Evolutionary conservation across 1,284 basidiomycete genomes (phyloP).

Genomic region (Blastosporella zonata): DNA sequence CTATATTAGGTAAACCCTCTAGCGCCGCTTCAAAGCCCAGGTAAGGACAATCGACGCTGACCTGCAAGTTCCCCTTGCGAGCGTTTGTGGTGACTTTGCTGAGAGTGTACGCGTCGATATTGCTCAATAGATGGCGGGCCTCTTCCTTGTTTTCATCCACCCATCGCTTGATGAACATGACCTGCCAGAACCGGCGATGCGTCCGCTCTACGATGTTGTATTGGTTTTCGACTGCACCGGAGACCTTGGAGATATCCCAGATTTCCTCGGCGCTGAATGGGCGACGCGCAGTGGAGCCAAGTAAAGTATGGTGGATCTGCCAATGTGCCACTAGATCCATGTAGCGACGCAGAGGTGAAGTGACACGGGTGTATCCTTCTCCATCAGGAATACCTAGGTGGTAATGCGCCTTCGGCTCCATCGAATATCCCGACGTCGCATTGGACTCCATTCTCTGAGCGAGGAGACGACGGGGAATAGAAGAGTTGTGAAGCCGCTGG

Average conservation of each 20-base stretch:
- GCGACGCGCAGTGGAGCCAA: slow-evolving; percentile 34
- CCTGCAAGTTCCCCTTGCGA: background rate
- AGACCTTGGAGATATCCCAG: slow-evolving; percentile 30
- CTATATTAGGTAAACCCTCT: background rate
- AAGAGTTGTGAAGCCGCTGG: slow-evolving; percentile 40
- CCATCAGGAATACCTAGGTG: slow-evolving; percentile 65
- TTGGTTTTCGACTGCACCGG: slow-evolving; percentile 30
- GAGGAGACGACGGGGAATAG: slow-evolving; percentile 36
- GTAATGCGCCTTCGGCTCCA: slow-evolving; percentile 65
- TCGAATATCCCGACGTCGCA: slow-evolving; percentile 41
- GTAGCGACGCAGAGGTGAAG: slow-evolving; percentile 87
- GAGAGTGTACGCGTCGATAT: background rate
- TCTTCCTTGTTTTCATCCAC: slow-evolving; percentile 70
- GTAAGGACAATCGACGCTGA: background rate
- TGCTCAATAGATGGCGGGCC: slow-evolving; percentile 75
- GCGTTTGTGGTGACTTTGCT: background rate
- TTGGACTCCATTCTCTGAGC: slow-evolving; percentile 33
- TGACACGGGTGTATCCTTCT: slow-evolving; percentile 81
- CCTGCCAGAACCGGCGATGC: slow-evolving; percentile 29
- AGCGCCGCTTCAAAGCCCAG: background rate
- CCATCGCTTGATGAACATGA: slow-evolving; percentile 35
- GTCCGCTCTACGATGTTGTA: slow-evolving; percentile 21
- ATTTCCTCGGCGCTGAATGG: slow-evolving; percentile 46
- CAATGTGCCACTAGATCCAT: slow-evolving; percentile 87
- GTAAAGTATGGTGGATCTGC: slow-evolving; percentile 87